Evolutionary conservation across 345 rosid species (phyloP).

Genomic region (Brassica nigra): DNA sequence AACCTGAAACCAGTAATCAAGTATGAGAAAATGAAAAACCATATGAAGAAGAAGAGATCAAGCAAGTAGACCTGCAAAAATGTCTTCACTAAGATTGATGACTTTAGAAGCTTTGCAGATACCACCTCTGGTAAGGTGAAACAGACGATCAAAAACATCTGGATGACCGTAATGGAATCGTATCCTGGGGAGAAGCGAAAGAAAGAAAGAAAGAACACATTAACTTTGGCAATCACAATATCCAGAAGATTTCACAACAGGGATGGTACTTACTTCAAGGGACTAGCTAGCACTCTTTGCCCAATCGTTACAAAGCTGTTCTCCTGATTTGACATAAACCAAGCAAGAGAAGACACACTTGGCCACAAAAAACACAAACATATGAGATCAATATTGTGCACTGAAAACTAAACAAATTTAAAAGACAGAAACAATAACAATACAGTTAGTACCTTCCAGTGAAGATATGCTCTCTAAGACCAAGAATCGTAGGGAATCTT

Average conservation of each 20-base stretch:
- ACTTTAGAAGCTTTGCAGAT: constrained; percentile 88
- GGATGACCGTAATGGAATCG: constrained; percentile 98
- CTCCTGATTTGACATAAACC: constrained; percentile 93
- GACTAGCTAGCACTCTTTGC: constrained; percentile 75
- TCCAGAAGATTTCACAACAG: constrained; percentile 11
- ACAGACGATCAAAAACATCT: constrained; percentile 85
- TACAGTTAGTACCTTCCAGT: constrained; percentile 64
- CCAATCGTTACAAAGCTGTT: constrained; percentile 84
- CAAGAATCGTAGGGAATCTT: constrained; percentile 72
- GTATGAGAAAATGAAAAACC: constrained; percentile 7
- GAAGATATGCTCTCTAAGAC: constrained; percentile 82
- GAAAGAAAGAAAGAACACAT: constrained; percentile 10
- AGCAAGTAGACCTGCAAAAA: constrained; percentile 57
- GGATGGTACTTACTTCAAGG: constrained; percentile 54
- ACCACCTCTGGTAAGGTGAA: constrained; percentile 91
- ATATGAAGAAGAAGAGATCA: constrained; percentile 9
- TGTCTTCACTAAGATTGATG: constrained; percentile 89
- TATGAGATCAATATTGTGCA: constrained; percentile 19
- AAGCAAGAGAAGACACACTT: constrained; percentile 86
- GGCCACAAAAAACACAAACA: constrained; percentile 37
- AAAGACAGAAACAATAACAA: constrained; percentile 10
- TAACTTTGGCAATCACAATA: constrained; percentile 6
- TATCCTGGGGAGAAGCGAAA: constrained; percentile 51
- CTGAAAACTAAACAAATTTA: background rate
- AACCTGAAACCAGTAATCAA: constrained; percentile 49